phyloP scores from a whole-genome alignment of 345 rosid species.

The Geranium brycei region DNA sequence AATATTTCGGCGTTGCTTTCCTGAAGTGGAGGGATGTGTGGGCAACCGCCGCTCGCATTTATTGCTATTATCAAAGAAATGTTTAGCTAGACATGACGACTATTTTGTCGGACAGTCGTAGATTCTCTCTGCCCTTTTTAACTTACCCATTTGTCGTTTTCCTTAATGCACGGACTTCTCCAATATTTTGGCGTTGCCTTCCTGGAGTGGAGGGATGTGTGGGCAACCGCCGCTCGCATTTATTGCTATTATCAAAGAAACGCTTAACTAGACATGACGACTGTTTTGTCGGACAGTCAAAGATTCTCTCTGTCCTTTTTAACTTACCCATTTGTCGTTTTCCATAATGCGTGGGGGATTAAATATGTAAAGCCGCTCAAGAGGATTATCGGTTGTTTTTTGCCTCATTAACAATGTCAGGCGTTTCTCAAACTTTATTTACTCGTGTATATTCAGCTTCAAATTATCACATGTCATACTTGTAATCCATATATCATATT shows the following conservation, averaged over 20 bases:
- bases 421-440: not conserved
- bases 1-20: not conserved
- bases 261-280: not conserved
- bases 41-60: not conserved
- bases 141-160: no score
- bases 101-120: no score
- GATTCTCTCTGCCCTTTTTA: no score
- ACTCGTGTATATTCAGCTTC: not conserved
- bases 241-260: not conserved
- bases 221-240: not conserved
- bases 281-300: no score
- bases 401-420: not conserved
- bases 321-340: not conserved
- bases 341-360: not conserved
- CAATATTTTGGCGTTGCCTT: not conserved
- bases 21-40: not conserved
- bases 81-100: no score
- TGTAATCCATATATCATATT: not conserved
- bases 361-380: not conserved
- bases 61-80: not conserved
- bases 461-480: not conserved
- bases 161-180: no score
- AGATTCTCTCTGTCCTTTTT: no score
- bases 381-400: not conserved
- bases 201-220: not conserved